These are phyloP conservation scores for Pyrus betulifolia DNA, from an alignment of 306 rosid species.

Conservation along the genomic window DNA sequence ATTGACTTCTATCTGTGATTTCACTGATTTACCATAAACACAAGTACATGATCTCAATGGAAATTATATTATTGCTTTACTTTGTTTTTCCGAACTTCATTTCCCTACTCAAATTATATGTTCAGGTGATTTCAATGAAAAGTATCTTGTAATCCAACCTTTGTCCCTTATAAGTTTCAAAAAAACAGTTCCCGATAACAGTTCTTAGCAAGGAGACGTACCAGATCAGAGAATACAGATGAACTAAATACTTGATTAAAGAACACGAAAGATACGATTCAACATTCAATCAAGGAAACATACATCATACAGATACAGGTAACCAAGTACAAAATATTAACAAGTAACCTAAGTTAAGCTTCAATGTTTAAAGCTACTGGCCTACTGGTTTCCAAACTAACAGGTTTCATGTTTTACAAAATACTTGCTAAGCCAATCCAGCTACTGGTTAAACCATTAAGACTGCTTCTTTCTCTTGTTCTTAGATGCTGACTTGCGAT, in stretches of 20 bases:
- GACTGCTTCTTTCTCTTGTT: constrained; percentile 16
- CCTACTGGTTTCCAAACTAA: not conserved
- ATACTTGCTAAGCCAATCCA: not conserved
- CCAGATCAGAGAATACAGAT: not conserved
- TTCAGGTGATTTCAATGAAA: no score
- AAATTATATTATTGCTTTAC: no score
- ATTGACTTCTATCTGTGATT: not conserved
- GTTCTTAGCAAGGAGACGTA: not conserved
- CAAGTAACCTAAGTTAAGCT: not conserved
- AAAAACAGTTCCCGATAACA: no score
- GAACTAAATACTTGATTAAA: not conserved
- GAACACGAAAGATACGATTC: not conserved
- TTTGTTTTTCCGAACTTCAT: no score
- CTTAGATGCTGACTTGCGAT: constrained; percentile 17
- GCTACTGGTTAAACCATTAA: constrained; percentile 1
- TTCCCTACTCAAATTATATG: no score
- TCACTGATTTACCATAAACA: no score
- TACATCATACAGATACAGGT: not conserved
- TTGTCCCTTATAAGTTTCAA: no score
- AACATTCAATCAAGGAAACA: no score
- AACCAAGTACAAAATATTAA: not conserved
- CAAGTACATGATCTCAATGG: no score
- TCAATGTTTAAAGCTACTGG: not conserved
- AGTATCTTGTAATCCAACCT: no score
- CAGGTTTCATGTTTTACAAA: not conserved